Conservation (phyloP, 140 eudicot species). For the Senecio squalidus region DNA sequence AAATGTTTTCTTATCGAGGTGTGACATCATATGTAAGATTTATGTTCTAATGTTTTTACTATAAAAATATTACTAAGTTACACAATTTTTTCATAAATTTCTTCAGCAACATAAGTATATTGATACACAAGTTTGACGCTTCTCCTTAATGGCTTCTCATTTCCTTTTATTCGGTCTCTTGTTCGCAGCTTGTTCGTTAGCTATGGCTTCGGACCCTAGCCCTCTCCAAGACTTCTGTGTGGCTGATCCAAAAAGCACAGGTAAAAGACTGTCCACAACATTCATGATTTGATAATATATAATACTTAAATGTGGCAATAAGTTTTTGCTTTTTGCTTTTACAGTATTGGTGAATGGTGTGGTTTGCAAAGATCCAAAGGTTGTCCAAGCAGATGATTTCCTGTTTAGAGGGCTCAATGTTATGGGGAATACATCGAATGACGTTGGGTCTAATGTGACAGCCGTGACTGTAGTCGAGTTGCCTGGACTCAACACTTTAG, state of each 20-base stretch:
- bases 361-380: conserved; percentile 25
- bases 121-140: neutral
- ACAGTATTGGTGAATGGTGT: conserved; percentile 27
- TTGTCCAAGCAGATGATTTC: conserved; percentile 26
- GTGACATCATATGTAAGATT: too few relatives aligned
- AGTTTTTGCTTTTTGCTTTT: too few relatives aligned
- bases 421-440: conserved; percentile 26
- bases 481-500: conserved; percentile 31
- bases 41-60: too few relatives aligned
- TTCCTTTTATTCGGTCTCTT: conserved; percentile 6
- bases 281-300: too few relatives aligned
- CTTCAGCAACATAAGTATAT: neutral
- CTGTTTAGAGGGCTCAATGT: conserved; percentile 14
- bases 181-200: conserved; percentile 4
- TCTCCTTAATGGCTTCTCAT: neutral
- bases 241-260: conserved; percentile 14
- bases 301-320: neutral
- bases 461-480: conserved; percentile 3
- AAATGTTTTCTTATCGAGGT: too few relatives aligned
- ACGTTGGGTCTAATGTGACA: conserved; percentile 25
- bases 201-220: conserved; percentile 22
- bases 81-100: neutral
- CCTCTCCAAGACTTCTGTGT: conserved; percentile 32
- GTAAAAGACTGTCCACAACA: too few relatives aligned
- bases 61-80: neutral